A percentile compares a stretch with the other conserved stretches of the same genome.
Evolutionary conservation across 2,329 filamentous ascomycete genomes (phyloP).

Genomic region (Huntiella bhutanensis): DNA sequence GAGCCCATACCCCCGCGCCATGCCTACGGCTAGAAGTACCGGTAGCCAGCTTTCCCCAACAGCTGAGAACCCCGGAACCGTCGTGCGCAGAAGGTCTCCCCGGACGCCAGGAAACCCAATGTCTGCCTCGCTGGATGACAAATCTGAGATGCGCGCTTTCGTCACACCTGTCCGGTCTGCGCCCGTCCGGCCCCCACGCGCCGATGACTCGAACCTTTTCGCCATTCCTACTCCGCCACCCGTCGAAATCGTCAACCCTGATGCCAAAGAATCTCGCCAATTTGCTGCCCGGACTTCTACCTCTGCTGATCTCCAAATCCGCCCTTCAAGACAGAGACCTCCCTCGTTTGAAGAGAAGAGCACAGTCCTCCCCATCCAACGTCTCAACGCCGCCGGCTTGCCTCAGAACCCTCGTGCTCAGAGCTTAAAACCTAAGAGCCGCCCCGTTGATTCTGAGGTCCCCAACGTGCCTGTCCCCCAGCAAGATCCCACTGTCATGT

Average conservation of each 20-base stretch:
- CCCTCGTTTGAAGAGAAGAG: slow-evolving; percentile 15
- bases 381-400: slow-evolving; percentile 27
- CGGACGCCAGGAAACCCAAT: slow-evolving; percentile 3
- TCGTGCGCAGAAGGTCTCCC: slow-evolving; percentile 30
- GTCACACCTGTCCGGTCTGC: neutral
- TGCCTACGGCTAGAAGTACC: slow-evolving; percentile 22
- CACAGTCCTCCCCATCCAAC: slow-evolving; percentile 21
- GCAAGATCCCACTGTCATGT: slow-evolving; percentile 30
- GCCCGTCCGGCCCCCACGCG: slow-evolving; percentile 1
- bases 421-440: slow-evolving; percentile 16
- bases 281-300: slow-evolving; percentile 17
- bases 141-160: neutral
- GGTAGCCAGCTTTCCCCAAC: slow-evolving; percentile 32
- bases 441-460: neutral
- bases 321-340: slow-evolving; percentile 17
- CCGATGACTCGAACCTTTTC: slow-evolving; percentile 4
- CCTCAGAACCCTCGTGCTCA: slow-evolving; percentile 28
- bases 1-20: slow-evolving; percentile 4
- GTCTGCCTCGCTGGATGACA: neutral
- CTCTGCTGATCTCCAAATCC: slow-evolving; percentile 17
- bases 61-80: slow-evolving; percentile 22
- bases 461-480: slow-evolving; percentile 14
- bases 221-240: slow-evolving; percentile 1
- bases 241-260: neutral
- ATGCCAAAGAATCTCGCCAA: slow-evolving; percentile 8